Evolutionary conservation across 345 rosid genomes (phyloP), one percentile per base, ranked within the genome.

Genomic region (Pugionium dolabratum): DNA sequence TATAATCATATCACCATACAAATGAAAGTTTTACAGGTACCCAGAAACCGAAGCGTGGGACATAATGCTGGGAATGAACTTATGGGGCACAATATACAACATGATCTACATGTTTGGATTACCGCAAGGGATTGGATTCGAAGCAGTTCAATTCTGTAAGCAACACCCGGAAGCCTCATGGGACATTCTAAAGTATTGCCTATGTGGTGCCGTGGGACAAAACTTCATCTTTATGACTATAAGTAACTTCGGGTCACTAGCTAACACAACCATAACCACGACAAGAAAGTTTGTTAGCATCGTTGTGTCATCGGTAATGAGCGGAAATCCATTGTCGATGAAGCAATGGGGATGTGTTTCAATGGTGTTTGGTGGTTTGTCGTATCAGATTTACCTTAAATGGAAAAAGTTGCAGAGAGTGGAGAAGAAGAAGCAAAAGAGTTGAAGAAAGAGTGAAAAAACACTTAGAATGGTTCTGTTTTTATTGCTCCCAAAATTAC

Each of bases 201-300:
- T 94, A 7, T 88, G 99, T 4, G 96, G 99, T 6, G 93, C 97
- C 3, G 90, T 94, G 35, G 97, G 99, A 37, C 95, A 94, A 76
- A 94, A 94, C 76, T 94, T 94, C 80, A 94, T 94, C 59, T 94
- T 94, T 66, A 75, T 94, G 62, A 94, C 99, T 32, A 94, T 94
- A 28, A 88, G 96, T 77, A 82, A 85, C 70, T 90, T 94, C 32
- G 99, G 99, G 32, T 94, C 97, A 5, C 85, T 94, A 4, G 87
- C 99, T 35, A 90, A 88, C 85, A 86, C 97, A 54, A 94, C 96
- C 54, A 88, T 94, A 56, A 90, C 97, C 68, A 94, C 99, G 2
- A 88, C 97, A 0, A 87, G 95, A 66, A 93, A 93, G 75, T 94
- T 90, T 56, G 92, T 88, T 45, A 88, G 99, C 81, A 94, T 90